Percentiles rank a stretch among this genome's conserved stretches.
These are phyloP conservation scores for Suhomyces terraborum DNA, from an alignment of 1,139 yeast species.

Conservation along the genomic window DNA sequence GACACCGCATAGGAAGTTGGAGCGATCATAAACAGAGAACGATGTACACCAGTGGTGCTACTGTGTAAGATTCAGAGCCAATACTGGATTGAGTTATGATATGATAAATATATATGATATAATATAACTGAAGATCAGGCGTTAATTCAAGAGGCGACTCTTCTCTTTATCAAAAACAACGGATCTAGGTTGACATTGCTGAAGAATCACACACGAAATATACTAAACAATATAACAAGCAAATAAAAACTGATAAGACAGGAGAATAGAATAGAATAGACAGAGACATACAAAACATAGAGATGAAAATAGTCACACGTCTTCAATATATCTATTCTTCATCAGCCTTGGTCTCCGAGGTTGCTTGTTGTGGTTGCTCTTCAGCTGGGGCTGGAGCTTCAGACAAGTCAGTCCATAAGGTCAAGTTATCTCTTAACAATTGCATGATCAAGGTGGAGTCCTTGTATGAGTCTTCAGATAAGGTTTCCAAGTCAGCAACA, in stretches of 20 bases:
- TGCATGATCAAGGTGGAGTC: slow-evolving; percentile 99
- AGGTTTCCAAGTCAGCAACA: slow-evolving; percentile 95
- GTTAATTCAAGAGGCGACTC: slow-evolving; percentile 13
- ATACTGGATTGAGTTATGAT: slow-evolving; percentile 11
- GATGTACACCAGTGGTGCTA: slow-evolving; percentile 9
- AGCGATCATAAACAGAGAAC: neutral
- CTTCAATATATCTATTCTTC: slow-evolving; percentile 33
- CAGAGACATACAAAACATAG: slow-evolving; percentile 14
- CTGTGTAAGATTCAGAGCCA: slow-evolving; percentile 11
- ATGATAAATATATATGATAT: slow-evolving; percentile 13
- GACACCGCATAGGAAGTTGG: neutral
- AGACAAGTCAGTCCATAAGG: slow-evolving; percentile 98
- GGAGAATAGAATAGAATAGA: slow-evolving; percentile 15
- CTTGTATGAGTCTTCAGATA: slow-evolving; percentile 96
- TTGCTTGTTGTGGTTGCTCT: slow-evolving; percentile 32
- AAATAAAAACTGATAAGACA: slow-evolving; percentile 13
- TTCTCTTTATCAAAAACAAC: slow-evolving; percentile 12
- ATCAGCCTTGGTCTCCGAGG: slow-evolving; percentile 38
- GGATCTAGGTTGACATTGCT: slow-evolving; percentile 14
- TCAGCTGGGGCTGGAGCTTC: slow-evolving; percentile 74
- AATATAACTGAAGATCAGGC: slow-evolving; percentile 14
- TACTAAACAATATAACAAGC: slow-evolving; percentile 15
- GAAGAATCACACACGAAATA: slow-evolving; percentile 15
- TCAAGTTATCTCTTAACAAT: slow-evolving; percentile 95
- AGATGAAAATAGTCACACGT: slow-evolving; percentile 13